Evolutionary conservation across 2,329 filamentous ascomycete genomes (phyloP).

Genomic region (Lachnellula occidentalis): DNA sequence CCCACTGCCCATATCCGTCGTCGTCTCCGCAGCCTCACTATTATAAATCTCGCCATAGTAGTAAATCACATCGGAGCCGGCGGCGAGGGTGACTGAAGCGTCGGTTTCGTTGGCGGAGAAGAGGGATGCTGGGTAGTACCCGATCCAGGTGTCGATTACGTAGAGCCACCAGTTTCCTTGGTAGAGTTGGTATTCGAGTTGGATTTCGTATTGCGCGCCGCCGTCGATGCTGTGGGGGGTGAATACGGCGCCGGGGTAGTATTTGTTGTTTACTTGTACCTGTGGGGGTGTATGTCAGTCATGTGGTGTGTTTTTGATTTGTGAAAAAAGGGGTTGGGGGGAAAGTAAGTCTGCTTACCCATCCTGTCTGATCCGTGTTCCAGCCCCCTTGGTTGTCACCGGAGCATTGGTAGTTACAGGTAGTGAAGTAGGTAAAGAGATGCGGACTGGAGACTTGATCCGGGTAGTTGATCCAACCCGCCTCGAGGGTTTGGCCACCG

Average conservation of each 20-base stretch:
- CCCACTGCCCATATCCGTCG: constrained; percentile 15
- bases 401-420: constrained; percentile 4
- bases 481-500: constrained; percentile 11
- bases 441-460: constrained; percentile 7
- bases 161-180: constrained; percentile 14
- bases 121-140: constrained; percentile 13
- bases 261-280: constrained; percentile 7
- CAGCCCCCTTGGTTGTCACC: constrained; percentile 11
- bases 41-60: constrained; percentile 15
- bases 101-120: constrained; percentile 1
- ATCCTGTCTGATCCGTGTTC: constrained; percentile 12
- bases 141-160: constrained; percentile 11
- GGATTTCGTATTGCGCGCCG: constrained; percentile 10
- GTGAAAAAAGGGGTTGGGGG: too few relatives aligned
- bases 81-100: constrained; percentile 1
- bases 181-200: constrained; percentile 10
- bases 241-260: constrained; percentile 13
- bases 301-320: too few relatives aligned
- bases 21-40: constrained; percentile 7
- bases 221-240: neutral
- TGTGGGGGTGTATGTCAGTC: too few relatives aligned
- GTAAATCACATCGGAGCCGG: constrained; percentile 4
- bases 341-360: constrained; percentile 1
- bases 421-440: constrained; percentile 16
- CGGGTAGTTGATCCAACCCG: constrained; percentile 16